Conservation (phyloP, 179 eudicot species). For the Kewa caespitosa region DNA sequence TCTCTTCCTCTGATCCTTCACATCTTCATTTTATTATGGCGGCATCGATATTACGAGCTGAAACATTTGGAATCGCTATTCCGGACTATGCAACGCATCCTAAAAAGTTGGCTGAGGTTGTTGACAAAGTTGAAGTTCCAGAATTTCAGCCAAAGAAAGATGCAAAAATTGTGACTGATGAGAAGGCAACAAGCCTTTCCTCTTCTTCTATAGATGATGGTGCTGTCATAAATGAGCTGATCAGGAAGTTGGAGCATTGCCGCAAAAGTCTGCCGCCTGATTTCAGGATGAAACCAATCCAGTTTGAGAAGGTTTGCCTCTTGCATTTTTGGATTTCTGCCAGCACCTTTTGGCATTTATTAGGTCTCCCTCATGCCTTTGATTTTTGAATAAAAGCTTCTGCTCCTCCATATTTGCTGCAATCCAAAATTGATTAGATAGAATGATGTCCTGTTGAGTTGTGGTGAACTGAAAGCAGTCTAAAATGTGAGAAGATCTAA, state of each 20-base stretch:
- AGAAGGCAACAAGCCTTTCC: slow-evolving; percentile 70
- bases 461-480: too few relatives aligned
- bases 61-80: slow-evolving; percentile 75
- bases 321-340: neutral
- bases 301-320: slow-evolving; percentile 80
- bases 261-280: slow-evolving; percentile 43
- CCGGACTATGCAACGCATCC: slow-evolving; percentile 81
- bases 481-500: too few relatives aligned
- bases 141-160: slow-evolving; percentile 75
- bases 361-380: too few relatives aligned
- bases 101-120: slow-evolving; percentile 65
- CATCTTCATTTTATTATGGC: slow-evolving; percentile 72
- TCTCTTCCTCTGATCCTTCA: slow-evolving; percentile 65
- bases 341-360: neutral
- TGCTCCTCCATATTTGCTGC: too few relatives aligned
- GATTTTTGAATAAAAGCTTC: too few relatives aligned
- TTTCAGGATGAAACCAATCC: slow-evolving; percentile 85
- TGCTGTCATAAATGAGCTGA: slow-evolving; percentile 65
- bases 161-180: slow-evolving; percentile 82
- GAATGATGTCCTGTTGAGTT: too few relatives aligned
- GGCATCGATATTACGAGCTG: slow-evolving; percentile 76
- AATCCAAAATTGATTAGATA: too few relatives aligned
- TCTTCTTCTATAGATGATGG: slow-evolving; percentile 75
- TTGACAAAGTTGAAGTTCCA: slow-evolving; percentile 66
- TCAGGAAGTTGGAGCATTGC: slow-evolving; percentile 53